phyloP scores from a whole-genome alignment of 768 basidiomycete genomes.

The Basidioascus undulatus region DNA sequence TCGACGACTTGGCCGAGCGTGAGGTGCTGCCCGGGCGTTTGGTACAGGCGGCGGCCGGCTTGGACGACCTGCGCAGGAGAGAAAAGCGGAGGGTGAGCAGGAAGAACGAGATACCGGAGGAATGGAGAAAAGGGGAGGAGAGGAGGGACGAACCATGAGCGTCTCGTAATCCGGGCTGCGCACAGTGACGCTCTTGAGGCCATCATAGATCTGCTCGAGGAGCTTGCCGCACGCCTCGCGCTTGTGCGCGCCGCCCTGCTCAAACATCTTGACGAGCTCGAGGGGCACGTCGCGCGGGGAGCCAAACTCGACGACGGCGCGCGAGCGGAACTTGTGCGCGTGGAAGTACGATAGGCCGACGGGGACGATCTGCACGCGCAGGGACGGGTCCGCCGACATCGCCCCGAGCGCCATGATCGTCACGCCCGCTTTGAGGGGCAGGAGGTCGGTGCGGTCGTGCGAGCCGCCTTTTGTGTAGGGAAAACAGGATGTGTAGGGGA shows the following conservation, averaged over 20 bases:
- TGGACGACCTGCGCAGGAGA: constrained; percentile 48
- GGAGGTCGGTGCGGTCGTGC: constrained; percentile 85
- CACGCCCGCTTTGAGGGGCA: constrained; percentile 92
- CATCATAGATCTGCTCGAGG: constrained; percentile 75
- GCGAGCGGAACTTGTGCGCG: constrained; percentile 67
- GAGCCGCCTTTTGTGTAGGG: constrained; percentile 47
- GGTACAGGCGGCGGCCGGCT: constrained; percentile 78
- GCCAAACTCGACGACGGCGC: constrained; percentile 94
- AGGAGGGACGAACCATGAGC: constrained; percentile 49
- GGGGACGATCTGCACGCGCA: constrained; percentile 69
- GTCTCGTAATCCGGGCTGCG: constrained; percentile 94
- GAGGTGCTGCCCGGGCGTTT: constrained; percentile 77
- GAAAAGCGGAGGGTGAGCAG: no score
- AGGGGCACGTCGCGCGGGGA: constrained; percentile 70
- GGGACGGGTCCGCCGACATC: constrained; percentile 67
- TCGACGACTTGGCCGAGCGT: constrained; percentile 91
- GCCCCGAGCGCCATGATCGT: constrained; percentile 95
- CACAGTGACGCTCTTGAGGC: constrained; percentile 82
- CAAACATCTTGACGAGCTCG: constrained; percentile 73
- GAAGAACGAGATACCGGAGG: not conserved
- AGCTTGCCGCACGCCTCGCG: constrained; percentile 72
- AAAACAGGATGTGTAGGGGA: not conserved
- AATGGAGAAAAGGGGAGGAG: not conserved
- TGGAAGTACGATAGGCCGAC: constrained; percentile 45
- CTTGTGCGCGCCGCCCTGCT: constrained; percentile 64